Evolutionary conservation across 1,284 basidiomycete species (phyloP), one percentile per base, ranked within the genome.

Genomic region (Marasmius tenuissimus): DNA sequence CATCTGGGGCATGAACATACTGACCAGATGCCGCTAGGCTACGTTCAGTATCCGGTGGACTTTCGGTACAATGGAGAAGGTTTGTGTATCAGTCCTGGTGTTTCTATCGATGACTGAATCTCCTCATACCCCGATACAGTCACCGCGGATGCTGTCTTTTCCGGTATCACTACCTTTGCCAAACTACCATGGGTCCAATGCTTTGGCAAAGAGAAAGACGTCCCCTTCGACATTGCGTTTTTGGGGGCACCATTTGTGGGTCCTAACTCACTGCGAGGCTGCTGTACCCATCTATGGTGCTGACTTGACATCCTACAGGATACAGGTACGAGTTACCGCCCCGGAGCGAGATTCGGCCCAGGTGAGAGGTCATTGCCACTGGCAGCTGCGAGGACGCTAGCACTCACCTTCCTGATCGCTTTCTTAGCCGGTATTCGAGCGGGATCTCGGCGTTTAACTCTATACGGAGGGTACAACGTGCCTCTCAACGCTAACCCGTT

Each of bases 331-430:
- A 88, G 87, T 54, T 92, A 91, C 70, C 79, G 91, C 20, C 90
- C 90, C 14, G 91, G 91, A 40, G 91, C 91, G 47, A 85, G 91
- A 8, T 93, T 92, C 68, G 91, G 91, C 10, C 91, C 91, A 68
- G 72, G 75, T 73, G 57, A 12, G 54, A 27, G 45, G 50, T 62
- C 47, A 20, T 39, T 10, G 18, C 27, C 27, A 27, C 37, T 37
- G 18, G 10, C 35, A 47, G 14, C 45, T 37, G 33, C 22, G 34
- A 18, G 34, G n/a, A 27, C n/a, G n/a, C n/a, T n/a, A n/a, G n/a
- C 22, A 18, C 49, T 10, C 39, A 20, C 2, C 14, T 48, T 34
- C 27, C 38, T 10, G 59, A n/a, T 51, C 37, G 42, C 35, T 62
- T 16, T 58, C 11, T 16, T 55, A 66, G 81, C 85, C 34, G 90